A percentile compares a stretch with the other conserved stretches of the same genome.
These are phyloP conservation scores for Tetrastigma voinierianum DNA, from an alignment of 164 flowering plant genomes.

Conservation along the genomic window DNA sequence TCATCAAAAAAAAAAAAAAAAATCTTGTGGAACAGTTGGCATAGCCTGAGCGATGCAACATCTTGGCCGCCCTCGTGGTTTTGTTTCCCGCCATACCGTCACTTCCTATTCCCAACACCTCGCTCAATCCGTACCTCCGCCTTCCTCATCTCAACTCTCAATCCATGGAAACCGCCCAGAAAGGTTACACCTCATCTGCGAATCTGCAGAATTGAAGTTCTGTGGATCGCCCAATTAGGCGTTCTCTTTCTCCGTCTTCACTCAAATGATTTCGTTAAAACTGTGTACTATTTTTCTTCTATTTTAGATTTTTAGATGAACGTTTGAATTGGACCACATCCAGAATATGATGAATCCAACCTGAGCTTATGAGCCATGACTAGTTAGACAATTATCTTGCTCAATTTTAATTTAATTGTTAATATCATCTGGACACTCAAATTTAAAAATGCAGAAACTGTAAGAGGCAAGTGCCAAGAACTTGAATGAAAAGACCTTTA, in stretches of 20 bases:
- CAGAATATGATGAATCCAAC: too few species aligned
- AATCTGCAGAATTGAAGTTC: conserved; percentile 52
- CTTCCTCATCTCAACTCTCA: conserved; percentile 18
- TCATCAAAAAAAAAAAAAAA: too few species aligned
- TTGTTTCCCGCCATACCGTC: conserved; percentile 17
- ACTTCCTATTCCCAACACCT: conserved; percentile 2
- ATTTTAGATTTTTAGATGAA: background rate
- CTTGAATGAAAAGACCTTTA: conserved; percentile 28
- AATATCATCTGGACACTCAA: background rate
- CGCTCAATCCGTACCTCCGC: background rate
- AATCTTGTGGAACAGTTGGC: too few species aligned
- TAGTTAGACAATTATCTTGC: too few species aligned
- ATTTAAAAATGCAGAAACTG: conserved; percentile 45
- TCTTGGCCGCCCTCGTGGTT: conserved; percentile 15
- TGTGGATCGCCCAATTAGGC: conserved; percentile 54
- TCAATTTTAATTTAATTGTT: background rate
- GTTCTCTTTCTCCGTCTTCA: conserved; percentile 6
- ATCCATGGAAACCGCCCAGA: conserved; percentile 10
- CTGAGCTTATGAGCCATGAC: too few species aligned
- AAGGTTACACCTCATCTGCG: conserved; percentile 15
- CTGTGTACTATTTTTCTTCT: background rate
- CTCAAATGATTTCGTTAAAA: background rate
- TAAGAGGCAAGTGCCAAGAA: conserved; percentile 37
- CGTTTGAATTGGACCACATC: too few species aligned
- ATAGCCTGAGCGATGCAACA: background rate